These are phyloP conservation scores for Microsporum canis DNA, from an alignment of 2,329 filamentous ascomycete genomes.

Conservation along the genomic window DNA sequence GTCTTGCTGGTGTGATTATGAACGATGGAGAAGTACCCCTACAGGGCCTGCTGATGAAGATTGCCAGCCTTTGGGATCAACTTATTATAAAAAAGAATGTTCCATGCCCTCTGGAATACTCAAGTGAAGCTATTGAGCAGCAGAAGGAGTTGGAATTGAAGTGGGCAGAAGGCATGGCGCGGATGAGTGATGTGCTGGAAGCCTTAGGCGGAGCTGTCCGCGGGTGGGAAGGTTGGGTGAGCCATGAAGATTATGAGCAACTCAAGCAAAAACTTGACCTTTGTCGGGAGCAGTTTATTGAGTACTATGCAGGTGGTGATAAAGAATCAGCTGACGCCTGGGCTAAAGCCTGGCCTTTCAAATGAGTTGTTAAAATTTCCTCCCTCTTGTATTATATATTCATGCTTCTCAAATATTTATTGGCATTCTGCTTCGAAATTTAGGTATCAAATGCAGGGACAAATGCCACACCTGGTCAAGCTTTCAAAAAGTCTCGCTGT, in stretches of 20 bases:
- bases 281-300: slow-evolving; percentile 7
- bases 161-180: slow-evolving; percentile 8
- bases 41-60: not conserved
- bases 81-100: not conserved
- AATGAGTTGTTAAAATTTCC: not conserved
- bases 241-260: slow-evolving; percentile 6
- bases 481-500: too few species aligned
- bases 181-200: slow-evolving; percentile 6
- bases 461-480: too few species aligned
- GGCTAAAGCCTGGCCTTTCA: slow-evolving; percentile 3
- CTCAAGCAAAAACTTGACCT: slow-evolving; percentile 7
- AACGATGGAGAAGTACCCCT: not conserved
- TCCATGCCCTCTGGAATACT: slow-evolving; percentile 1
- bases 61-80: not conserved
- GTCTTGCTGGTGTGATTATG: not conserved
- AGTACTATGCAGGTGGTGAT: slow-evolving; percentile 5
- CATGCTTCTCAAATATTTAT: not conserved
- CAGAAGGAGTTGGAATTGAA: slow-evolving; percentile 5
- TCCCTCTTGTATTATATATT: not conserved
- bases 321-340: slow-evolving; percentile 5
- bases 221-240: slow-evolving; percentile 5
- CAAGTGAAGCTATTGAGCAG: not conserved
- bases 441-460: too few species aligned
- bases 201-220: not conserved
- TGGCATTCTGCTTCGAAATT: too few species aligned